Base-by-base conservation (phyloP, 2,329 filamentous ascomycete genomes). In the Epichloe aotearoae region DNA sequence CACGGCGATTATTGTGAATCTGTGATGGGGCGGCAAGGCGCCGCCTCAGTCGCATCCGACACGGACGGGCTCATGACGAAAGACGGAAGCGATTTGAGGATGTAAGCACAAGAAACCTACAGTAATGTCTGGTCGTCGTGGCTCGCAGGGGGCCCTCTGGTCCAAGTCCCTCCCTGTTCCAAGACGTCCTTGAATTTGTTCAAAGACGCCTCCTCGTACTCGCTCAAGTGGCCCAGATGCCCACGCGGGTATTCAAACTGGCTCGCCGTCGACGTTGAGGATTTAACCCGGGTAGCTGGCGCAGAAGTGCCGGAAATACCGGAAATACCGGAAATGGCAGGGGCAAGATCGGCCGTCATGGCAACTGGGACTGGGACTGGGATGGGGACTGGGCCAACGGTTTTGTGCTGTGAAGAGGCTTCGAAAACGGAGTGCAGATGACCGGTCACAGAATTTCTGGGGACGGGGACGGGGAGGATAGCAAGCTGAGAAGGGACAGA, bases 221-320 rank as follows among this genome's bases (percentile, higher is more conserved):
- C 70, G 26, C 73, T 86, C 53, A 96, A 74, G 66, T 91, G 84
- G 46, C 88, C 84, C 44, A 91, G 71, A 64, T 95, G 89, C n/a
- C 88, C 89, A 46, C 77, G 71, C 2, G 86, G 86, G 66, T 85
- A 90, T 55, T 73, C 75, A 57, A 71, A 62, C 42, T 72, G 71
- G 52, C 58, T 58, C 43, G 57, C 51, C 8, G 61, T 60, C 6
- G 61, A 63, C 17, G 60, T 55, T 6, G 64, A 58, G 2, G 64
- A 64, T 45, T 57, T 59, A 51, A 65, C 59, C 50, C 58, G 60
- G 34, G 58, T 47, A 15, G 58, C 62, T 19, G 62, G 56, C 23
- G 34, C 46, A 14, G 52, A 49, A 20, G 14, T 38, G 36, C 6
- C 23, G 50, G 58, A 56, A 1, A 20, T 30, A 50, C 6, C 23